Conservation (phyloP, 1,284 basidiomycete species). For the Marasmius sp. region DNA sequence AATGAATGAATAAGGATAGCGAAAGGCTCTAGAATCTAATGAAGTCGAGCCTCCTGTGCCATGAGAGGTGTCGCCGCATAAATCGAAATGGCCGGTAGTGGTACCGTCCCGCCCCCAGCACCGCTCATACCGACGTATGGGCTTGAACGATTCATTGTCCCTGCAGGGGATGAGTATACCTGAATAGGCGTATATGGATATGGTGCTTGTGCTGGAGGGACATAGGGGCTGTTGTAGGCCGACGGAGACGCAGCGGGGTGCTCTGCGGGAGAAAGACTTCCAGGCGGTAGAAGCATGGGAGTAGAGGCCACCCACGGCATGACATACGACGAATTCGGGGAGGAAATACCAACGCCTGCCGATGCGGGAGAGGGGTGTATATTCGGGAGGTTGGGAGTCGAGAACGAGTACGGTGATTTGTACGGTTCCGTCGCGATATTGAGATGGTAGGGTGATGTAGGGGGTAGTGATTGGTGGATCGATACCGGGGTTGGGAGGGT, state of each 20-base stretch:
- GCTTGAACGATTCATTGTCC: neutral
- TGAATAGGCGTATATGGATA: neutral
- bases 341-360: neutral
- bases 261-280: neutral
- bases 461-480: neutral
- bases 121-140: neutral
- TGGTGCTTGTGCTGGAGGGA: neutral
- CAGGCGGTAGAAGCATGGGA: neutral
- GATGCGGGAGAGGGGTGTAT: neutral
- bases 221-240: neutral
- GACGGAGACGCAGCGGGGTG: neutral
- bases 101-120: neutral
- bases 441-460: neutral
- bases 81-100: neutral
- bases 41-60: neutral
- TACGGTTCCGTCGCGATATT: neutral
- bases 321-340: neutral
- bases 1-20: neutral
- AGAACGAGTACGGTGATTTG: neutral
- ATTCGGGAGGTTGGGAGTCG: neutral
- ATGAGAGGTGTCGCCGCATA: neutral
- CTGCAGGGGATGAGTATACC: neutral
- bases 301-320: conserved; percentile 1
- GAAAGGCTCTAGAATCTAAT: neutral
- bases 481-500: neutral